Conservation (phyloP, 163 green algal genomes). For the Scenedesmus sp. region DNA sequence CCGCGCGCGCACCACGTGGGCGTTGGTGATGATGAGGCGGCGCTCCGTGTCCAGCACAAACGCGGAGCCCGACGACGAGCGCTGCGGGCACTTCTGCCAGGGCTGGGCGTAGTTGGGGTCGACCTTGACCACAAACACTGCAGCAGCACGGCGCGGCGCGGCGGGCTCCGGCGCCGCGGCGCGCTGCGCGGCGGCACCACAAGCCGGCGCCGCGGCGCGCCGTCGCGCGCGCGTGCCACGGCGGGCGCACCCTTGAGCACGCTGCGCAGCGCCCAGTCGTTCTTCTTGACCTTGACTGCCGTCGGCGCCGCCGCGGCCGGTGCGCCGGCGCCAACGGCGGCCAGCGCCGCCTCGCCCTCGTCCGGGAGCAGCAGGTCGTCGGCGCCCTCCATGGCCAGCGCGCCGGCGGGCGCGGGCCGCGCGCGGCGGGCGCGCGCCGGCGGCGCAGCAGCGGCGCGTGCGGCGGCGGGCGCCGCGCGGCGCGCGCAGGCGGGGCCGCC, state of each 20-base stretch:
- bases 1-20: conserved; percentile 71
- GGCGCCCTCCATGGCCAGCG: conserved; percentile 23
- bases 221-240: too few species aligned
- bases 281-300: conserved; percentile 32
- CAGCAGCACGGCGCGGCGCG: too few species aligned
- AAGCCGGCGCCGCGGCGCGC: too few species aligned
- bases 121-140: conserved; percentile 79
- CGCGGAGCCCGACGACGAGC: conserved; percentile 69
- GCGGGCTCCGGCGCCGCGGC: too few species aligned
- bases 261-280: conserved; percentile 67
- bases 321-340: neutral
- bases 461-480: too few species aligned
- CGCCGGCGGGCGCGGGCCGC: too few species aligned
- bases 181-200: too few species aligned
- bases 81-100: conserved; percentile 89
- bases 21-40: conserved; percentile 81
- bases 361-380: conserved; percentile 34
- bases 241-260: conserved; percentile 60
- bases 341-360: conserved; percentile 1
- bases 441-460: too few species aligned
- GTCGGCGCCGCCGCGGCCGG: neutral
- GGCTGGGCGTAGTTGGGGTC: conserved; percentile 87
- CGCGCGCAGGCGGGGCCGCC: too few species aligned
- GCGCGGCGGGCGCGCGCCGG: too few species aligned
- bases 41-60: conserved; percentile 76